Base-by-base conservation (phyloP, 257 asterid species). In the Solanum gracilifrons region DNA sequence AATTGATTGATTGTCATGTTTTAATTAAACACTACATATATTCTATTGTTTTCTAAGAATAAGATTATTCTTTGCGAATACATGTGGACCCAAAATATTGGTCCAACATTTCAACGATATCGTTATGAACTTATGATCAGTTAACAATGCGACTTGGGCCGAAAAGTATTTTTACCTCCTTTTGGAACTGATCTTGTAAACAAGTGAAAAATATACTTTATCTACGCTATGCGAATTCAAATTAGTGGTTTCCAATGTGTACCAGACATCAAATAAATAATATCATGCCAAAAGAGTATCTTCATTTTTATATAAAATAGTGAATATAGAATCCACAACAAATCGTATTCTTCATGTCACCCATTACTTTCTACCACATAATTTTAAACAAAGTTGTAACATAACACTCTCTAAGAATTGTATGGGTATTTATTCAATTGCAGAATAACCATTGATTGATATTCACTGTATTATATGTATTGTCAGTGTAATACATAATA, bases 181-280 rank as follows among this genome's bases (percentile, higher is more conserved):
- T 69, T 69, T 7, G 1, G 1, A 33, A 69, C 20, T 31, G 12
- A 21, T 21, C 27, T 20, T 8, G 5, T 18, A 20, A 20, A 58
- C 12, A 7, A 51, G 0, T 15, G 60, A 48, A 48, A 12, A 48
- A 48, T 48, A 48, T 48, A 0, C 58, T 7, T 46, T 46, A 46
- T 4, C 0, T 48, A 48, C 0, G 21, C 60, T 48, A 0, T 0
- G 8, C 3, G 3, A 2, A 15, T 48, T 8, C 8, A 48, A 0
- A 48, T 48, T 48, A 48, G 21, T 48, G 3, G 2, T 0, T 48
- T 13, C 2, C 58, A 48, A 0, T 48, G 0, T 4, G 58, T 15
- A 48, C 0, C 3, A 48, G 0, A 48, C 21, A 48, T 15, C 21
- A 48, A 48, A 48, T 48, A 46, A 46, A 48, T 48, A 51, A 51